These are phyloP conservation scores for Lactifluus hygrophoroides DNA, from an alignment of 768 basidiomycete species.

Conservation along the genomic window DNA sequence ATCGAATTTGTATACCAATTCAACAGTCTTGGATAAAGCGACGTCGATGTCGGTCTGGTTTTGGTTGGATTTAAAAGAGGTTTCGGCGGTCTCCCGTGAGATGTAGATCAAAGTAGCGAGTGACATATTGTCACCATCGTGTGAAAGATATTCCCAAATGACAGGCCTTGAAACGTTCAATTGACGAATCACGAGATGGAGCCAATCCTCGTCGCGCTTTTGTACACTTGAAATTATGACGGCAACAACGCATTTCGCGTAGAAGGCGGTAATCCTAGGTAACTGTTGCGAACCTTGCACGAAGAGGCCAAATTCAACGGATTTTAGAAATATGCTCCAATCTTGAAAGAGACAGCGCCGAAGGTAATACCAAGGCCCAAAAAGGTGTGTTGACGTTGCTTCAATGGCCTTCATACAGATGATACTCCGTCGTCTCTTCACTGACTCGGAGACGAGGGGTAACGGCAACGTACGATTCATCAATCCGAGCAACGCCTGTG, in stretches of 20 bases:
- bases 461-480: slow-evolving; percentile 7
- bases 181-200: neutral
- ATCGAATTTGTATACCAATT: neutral
- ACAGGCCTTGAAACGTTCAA: neutral
- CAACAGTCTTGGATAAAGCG: neutral
- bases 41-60: neutral
- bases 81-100: neutral
- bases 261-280: neutral
- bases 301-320: neutral
- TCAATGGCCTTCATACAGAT: slow-evolving; percentile 4
- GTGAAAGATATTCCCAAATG: neutral
- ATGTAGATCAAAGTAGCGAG: neutral
- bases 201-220: neutral
- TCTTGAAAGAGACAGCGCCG: neutral
- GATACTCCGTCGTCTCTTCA: neutral
- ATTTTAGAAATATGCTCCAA: neutral
- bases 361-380: slow-evolving; percentile 2
- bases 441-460: neutral
- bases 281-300: neutral
- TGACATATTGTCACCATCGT: neutral
- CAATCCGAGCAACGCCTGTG: neutral
- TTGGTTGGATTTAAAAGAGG: neutral
- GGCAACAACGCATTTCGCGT: neutral
- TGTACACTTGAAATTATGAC: neutral
- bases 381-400: neutral